These are phyloP conservation scores for Stentor coeruleus DNA, from an alignment of 73 alveolate genomes.

Conservation along the genomic window DNA sequence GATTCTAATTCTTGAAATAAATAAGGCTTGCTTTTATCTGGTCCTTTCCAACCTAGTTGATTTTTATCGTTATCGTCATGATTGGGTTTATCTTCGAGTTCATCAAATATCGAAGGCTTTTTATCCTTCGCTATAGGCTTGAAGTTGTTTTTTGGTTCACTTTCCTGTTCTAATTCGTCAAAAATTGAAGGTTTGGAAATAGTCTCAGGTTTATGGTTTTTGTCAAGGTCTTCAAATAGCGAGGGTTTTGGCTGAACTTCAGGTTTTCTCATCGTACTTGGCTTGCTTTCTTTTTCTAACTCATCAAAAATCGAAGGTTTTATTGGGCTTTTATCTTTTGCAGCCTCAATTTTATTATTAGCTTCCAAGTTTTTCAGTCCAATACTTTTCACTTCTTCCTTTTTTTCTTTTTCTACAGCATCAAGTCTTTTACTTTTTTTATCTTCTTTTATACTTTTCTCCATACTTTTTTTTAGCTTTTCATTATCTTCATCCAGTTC, in stretches of 20 bases:
- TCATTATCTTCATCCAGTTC: not conserved
- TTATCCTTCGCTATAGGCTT: not conserved
- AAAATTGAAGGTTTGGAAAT: not conserved
- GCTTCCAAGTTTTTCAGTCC: too few relatives aligned
- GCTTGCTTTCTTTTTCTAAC: not conserved
- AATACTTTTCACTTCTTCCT: too few relatives aligned
- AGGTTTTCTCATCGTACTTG: too few relatives aligned
- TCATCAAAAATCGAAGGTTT: not conserved
- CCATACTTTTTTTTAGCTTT: not conserved
- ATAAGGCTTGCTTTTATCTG: too few relatives aligned
- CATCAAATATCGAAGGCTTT: not conserved
- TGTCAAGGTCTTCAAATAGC: not conserved
- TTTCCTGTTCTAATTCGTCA: not conserved
- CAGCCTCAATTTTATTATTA: too few relatives aligned
- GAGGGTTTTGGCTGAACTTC: not conserved
- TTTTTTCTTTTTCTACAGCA: too few relatives aligned
- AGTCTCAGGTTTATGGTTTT: too few relatives aligned
- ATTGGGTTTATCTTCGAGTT: not conserved
- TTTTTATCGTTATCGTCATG: not conserved
- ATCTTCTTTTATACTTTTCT: too few relatives aligned
- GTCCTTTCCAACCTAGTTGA: too few relatives aligned
- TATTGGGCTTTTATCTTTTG: too few relatives aligned
- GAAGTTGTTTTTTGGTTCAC: not conserved
- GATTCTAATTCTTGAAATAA: too few relatives aligned
- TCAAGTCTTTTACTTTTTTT: too few relatives aligned